Conservation (phyloP, 345 rosid genomes). For the Gossypium arboreum region DNA sequence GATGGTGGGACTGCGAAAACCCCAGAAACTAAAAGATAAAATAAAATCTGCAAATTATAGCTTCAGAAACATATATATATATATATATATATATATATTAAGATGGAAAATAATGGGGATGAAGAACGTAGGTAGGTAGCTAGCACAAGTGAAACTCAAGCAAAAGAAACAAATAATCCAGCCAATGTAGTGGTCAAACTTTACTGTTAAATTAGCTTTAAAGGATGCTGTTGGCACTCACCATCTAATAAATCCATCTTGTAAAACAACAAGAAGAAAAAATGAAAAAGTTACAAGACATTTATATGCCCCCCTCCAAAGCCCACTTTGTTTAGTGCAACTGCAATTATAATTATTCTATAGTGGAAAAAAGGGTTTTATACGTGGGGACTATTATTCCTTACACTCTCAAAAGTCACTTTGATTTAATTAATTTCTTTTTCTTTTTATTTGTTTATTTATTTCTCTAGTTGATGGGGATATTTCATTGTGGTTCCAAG, state of each 20-base stretch:
- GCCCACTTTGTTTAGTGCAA: slow-evolving; percentile 36
- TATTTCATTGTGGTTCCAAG: background rate
- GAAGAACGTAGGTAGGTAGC: background rate
- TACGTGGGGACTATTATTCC: slow-evolving; percentile 49
- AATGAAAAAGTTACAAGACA: slow-evolving; percentile 17
- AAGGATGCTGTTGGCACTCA: slow-evolving; percentile 34
- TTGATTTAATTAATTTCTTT: slow-evolving; percentile 18
- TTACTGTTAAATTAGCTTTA: slow-evolving; percentile 27
- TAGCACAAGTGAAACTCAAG: slow-evolving; percentile 5
- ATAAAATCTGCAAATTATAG: background rate
- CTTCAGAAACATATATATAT: background rate
- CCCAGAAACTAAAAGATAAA: background rate
- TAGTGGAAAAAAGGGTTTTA: slow-evolving; percentile 26
- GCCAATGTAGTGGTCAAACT: slow-evolving; percentile 32
- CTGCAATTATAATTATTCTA: slow-evolving; percentile 29
- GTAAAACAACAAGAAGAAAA: slow-evolving; percentile 21
- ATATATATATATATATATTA: background rate
- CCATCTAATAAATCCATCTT: slow-evolving; percentile 20
- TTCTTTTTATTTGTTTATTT: background rate
- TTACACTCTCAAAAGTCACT: slow-evolving; percentile 30
- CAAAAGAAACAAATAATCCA: slow-evolving; percentile 11
- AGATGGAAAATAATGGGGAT: background rate
- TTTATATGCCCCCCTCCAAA: slow-evolving; percentile 3
- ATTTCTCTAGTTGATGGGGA: background rate
- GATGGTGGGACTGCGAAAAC: slow-evolving; percentile 27